These are phyloP conservation scores for Trichoderma sp. DNA, from an alignment of 2,329 filamentous ascomycete genomes.

Conservation along the genomic window DNA sequence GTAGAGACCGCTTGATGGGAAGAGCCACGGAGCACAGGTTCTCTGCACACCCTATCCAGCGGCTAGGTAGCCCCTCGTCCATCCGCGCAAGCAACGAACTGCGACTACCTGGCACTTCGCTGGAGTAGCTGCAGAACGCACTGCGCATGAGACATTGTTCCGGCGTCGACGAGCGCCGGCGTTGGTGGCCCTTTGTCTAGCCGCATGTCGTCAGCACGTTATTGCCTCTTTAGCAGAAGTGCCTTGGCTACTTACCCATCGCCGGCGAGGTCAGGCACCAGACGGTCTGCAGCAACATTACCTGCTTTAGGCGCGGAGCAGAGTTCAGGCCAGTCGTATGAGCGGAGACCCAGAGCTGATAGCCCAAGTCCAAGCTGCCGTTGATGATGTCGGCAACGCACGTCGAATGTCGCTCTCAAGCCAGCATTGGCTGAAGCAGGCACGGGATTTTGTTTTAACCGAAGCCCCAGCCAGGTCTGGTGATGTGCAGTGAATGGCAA, in stretches of 20 bases:
- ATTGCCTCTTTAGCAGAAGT: constrained; percentile 15
- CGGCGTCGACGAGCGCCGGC: constrained; percentile 6
- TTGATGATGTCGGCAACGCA: constrained; percentile 11
- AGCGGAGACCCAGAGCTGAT: constrained; percentile 11
- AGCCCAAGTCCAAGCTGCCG: background rate
- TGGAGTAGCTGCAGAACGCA: background rate
- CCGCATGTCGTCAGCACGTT: constrained; percentile 24
- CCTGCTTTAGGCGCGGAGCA: background rate
- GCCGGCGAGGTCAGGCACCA: background rate
- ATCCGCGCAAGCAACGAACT: constrained; percentile 1
- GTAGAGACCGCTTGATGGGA: background rate
- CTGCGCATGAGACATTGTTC: background rate
- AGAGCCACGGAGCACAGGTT: background rate
- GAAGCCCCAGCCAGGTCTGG: constrained; percentile 13
- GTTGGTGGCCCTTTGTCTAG: constrained; percentile 8
- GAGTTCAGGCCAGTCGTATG: constrained; percentile 1
- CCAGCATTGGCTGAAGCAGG: constrained; percentile 11
- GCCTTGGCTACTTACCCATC: constrained; percentile 20
- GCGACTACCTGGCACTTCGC: background rate
- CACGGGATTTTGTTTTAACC: constrained; percentile 25
- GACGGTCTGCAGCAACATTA: constrained; percentile 5
- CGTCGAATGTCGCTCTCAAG: constrained; percentile 14
- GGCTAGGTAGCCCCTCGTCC: background rate
- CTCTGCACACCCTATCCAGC: background rate
- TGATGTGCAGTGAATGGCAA: background rate